Base-by-base conservation (phyloP, 345 rosid species). In the Salix brachista region DNA sequence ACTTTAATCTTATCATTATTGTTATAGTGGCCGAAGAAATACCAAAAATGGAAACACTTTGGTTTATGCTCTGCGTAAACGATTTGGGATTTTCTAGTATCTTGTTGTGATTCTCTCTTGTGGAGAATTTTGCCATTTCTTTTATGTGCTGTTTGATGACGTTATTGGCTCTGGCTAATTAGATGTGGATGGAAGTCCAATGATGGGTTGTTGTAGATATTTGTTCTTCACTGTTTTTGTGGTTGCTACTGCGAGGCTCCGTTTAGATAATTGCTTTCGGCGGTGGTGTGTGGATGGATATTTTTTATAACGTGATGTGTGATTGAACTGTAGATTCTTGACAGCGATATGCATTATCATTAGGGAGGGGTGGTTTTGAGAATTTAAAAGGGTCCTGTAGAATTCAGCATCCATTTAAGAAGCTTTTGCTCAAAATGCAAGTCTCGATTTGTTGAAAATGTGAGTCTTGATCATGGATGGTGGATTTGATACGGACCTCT, bases 51-150 rank as follows among this genome's bases (percentile, higher is more conserved):
- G 61, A 42, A 13, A 44, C 46, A 6, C 28, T 71, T 23, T 50
- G 34, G 39, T 65, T 25, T 77, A 37, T 71, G 64, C 65, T 25
- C 75, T 36, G 65, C 37, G 66, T 50, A 76, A 69, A 69, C 60
- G 61, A 13, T 36, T 4, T 46, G 39, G 64, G 65, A 10, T 48
- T 52, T 62, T 32, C 50, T 52, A 50, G 75, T 39, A 19, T 64
- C 34, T 17, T 70, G 75, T 36, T 77, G 75, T 64, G 50, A 71
- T 71, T 77, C 75, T 77, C 80, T 65, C 21, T 21, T 46, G 8
- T 64, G 54, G 75, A 71, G 80, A 77, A 77, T 77, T 77, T 77
- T 50, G 16, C 52, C 25, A 25, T 23, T 30, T 61, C 13, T 2
- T 6, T 30, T 6, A 60, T 41, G 26, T 26, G 19, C 32, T 30